Conservation (phyloP, 169 alveolate genomes). For the Plasmodium malariae region DNA sequence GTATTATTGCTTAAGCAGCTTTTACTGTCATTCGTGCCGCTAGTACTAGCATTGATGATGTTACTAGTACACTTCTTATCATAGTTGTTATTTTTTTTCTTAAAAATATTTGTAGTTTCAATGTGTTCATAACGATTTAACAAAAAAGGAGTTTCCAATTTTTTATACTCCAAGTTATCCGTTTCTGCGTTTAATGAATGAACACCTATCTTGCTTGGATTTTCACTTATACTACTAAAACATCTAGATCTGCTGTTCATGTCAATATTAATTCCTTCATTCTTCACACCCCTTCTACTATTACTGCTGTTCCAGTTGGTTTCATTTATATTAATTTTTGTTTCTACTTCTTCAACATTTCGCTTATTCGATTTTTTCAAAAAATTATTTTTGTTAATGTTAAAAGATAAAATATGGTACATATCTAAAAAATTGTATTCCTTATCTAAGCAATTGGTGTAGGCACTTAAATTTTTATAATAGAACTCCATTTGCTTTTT, state of each 20-base stretch:
- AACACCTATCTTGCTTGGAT: no score
- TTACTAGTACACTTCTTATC: no score
- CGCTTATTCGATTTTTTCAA: neutral
- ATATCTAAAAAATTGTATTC: conserved; percentile 20
- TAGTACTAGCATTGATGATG: no score
- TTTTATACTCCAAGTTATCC: no score
- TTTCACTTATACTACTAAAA: no score
- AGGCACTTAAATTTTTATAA: neutral
- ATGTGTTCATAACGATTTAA: neutral
- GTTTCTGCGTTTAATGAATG: no score
- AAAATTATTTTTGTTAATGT: conserved; percentile 8
- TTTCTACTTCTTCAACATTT: conserved; percentile 10
- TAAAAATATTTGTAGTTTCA: neutral
- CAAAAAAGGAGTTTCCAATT: no score
- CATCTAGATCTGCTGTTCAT: no score
- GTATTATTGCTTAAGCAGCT: no score
- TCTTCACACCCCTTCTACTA: neutral
- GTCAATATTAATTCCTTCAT: neutral
- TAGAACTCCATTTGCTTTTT: conserved; percentile 46
- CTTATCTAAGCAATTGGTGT: neutral
- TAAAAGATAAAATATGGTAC: conserved; percentile 21
- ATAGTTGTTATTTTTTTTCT: neutral
- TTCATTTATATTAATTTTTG: neutral
- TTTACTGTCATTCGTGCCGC: no score
- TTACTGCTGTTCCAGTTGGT: neutral